phyloP scores from a whole-genome alignment of 1,139 yeast genomes.

The Geotrichum klebahnii region DNA sequence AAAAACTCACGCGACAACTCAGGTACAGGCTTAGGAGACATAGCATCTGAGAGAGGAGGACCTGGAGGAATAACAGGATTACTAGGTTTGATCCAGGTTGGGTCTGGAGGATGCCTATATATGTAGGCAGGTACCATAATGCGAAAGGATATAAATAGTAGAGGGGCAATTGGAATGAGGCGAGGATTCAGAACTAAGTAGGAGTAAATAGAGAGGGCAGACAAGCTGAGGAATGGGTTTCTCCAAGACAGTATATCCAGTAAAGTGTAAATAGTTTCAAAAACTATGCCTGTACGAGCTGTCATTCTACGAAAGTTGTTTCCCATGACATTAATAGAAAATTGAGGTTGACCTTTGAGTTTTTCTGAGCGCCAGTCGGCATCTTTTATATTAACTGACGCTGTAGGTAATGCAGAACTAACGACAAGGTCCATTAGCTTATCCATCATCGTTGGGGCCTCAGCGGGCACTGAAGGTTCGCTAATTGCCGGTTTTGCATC shows the following conservation, averaged over 20 bases:
- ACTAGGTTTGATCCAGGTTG: constrained; percentile 21
- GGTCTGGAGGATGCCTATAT: constrained; percentile 42
- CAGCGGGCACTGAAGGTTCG: neutral
- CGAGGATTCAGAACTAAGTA: constrained; percentile 63
- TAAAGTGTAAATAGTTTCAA: constrained; percentile 42
- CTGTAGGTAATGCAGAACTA: constrained; percentile 66
- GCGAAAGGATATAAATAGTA: constrained; percentile 50
- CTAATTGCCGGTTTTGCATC: neutral
- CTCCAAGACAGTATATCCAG: constrained; percentile 66
- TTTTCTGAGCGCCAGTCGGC: constrained; percentile 33
- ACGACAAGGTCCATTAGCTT: constrained; percentile 65
- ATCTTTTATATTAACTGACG: constrained; percentile 42
- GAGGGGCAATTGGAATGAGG: constrained; percentile 50
- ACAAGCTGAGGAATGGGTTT: constrained; percentile 58
- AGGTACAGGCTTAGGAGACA: constrained; percentile 68
- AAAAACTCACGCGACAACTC: constrained; percentile 75
- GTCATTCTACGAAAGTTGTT: constrained; percentile 63
- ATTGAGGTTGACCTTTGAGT: constrained; percentile 62
- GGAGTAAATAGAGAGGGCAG: constrained; percentile 53
- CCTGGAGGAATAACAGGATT: constrained; percentile 42
- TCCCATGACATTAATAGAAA: constrained; percentile 67
- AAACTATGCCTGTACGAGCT: constrained; percentile 54
- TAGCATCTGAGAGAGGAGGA: constrained; percentile 48
- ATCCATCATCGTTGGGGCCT: constrained; percentile 44
- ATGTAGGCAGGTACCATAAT: constrained; percentile 70